Evolutionary conservation across 208 protist genomes (phyloP), one percentile per base, ranked within the genome.

Genomic region (Jaenimonas drosophilae): DNA sequence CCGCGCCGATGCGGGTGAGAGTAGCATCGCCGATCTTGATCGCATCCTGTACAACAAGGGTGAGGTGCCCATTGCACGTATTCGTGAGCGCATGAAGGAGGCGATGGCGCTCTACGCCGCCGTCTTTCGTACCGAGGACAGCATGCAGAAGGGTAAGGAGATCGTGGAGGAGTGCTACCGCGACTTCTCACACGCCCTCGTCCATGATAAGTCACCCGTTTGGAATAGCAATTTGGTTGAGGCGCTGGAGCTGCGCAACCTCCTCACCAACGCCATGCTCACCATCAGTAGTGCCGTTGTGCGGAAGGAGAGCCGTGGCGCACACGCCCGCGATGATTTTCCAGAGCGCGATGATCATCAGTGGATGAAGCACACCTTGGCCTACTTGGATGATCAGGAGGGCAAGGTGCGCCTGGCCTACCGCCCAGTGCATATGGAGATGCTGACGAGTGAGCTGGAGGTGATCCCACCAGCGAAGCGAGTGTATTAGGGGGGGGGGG

Each of bases 351-450:
- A 99, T 58, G 96, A 99, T 65, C 80, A 80, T 47, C 94, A 98
- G 61, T 99, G 98, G 98, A 97, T 98, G 91, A 99, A 99, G 78
- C 98, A 99, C 78, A 98, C 98, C 0, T 73, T 99, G 14, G 85
- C 90, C 6, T 98, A 86, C 58, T 57, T 98, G 1, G 91, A 98
- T 65, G 72, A 87, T 41, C 59, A 87, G 24, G 87, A 52, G 47
- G 90, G 87, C 50, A 88, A 96, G 41, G 87, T 97, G 7, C 70
- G 64, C 17, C 72, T 98, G 6, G 82, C 88, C 20, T 98, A 98
- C 78, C 79, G 96, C 52, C 74, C 85, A 4, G 96, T 97, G 32
- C 86, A 96, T 52, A 70, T 65, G 23, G 68, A 96, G 40, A 96
- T 79, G 55, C 58, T 97, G 19, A 95, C 88, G 45, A 94, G 73